Percentiles rank a stretch among this genome's conserved stretches.
These are phyloP conservation scores for Moniliella sp. DNA, from an alignment of 1,284 basidiomycete species.

Conservation along the genomic window DNA sequence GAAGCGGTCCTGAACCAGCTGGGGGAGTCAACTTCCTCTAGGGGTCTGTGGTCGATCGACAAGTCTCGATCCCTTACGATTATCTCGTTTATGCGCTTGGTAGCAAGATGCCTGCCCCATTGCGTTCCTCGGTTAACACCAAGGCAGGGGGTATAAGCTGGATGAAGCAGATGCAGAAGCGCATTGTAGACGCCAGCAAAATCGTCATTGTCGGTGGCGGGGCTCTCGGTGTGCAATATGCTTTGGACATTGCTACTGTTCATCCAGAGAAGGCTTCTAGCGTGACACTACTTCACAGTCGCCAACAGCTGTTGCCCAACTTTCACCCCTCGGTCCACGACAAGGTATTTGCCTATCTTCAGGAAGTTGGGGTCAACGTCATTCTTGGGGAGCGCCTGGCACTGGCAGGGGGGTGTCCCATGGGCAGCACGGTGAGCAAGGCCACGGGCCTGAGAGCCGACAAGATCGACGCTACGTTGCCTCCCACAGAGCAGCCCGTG, in stretches of 20 bases:
- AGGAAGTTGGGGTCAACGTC: slow-evolving; percentile 24
- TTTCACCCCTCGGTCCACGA: slow-evolving; percentile 26
- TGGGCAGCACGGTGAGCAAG: slow-evolving; percentile 10
- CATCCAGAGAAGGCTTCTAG: too few species aligned
- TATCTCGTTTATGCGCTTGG: slow-evolving; percentile 32
- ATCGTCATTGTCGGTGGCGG: slow-evolving; percentile 30
- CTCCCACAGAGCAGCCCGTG: too few species aligned
- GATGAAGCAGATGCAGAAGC: slow-evolving; percentile 20
- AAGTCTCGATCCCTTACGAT: slow-evolving; percentile 26
- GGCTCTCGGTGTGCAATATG: slow-evolving; percentile 27
- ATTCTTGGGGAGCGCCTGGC: slow-evolving; percentile 28
- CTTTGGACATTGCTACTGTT: slow-evolving; percentile 24
- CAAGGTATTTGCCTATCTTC: slow-evolving; percentile 12
- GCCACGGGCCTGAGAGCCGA: too few species aligned
- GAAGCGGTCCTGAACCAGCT: too few species aligned
- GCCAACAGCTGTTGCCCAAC: slow-evolving; percentile 18
- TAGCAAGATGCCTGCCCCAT: slow-evolving; percentile 26
- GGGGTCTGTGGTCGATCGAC: too few species aligned
- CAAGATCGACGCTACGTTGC: neutral
- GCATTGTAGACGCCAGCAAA: slow-evolving; percentile 14
- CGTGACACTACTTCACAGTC: slow-evolving; percentile 3
- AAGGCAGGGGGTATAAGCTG: slow-evolving; percentile 19
- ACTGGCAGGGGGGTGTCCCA: slow-evolving; percentile 23
- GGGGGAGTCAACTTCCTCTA: slow-evolving; percentile 26
- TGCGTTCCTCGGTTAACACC: slow-evolving; percentile 20